Conservation (phyloP, 2,329 filamentous ascomycete genomes). For the Thermomyces lanuginosus region DNA sequence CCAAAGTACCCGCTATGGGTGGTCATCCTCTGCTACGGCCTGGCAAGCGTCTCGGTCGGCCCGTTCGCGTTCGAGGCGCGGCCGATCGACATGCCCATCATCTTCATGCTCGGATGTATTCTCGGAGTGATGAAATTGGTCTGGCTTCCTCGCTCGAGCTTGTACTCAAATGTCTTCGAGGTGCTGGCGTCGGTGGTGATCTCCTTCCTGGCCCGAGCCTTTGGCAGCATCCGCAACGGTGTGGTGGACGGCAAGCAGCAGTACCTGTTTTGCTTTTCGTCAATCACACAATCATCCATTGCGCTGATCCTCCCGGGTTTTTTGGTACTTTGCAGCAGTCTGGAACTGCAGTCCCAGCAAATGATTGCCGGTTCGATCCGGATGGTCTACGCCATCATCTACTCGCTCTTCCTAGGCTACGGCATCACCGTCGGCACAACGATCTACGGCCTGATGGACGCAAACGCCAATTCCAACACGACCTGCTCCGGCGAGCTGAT, state of each 20-base stretch:
- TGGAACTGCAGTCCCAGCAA: conserved; percentile 53
- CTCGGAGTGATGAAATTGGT: conserved; percentile 61
- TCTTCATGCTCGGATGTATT: conserved; percentile 58
- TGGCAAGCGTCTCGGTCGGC: conserved; percentile 59
- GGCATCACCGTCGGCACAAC: conserved; percentile 52
- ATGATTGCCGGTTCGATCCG: conserved; percentile 56
- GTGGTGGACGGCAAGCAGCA: conserved; percentile 13
- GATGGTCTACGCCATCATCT: conserved; percentile 60
- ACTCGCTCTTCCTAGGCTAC: conserved; percentile 55
- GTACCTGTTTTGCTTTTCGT: conserved; percentile 51
- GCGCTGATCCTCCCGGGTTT: conserved; percentile 58
- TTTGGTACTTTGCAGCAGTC: conserved; percentile 41
- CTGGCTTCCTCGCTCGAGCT: conserved; percentile 54
- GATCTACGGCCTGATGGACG: conserved; percentile 46
- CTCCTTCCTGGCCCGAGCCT: conserved; percentile 51
- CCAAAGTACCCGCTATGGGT: conserved; percentile 39
- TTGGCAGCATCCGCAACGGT: conserved; percentile 46
- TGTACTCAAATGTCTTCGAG: conserved; percentile 49
- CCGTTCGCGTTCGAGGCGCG: conserved; percentile 67
- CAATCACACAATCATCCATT: conserved; percentile 56
- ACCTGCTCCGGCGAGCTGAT: conserved; percentile 34
- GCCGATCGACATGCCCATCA: conserved; percentile 60
- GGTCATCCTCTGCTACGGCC: conserved; percentile 52
- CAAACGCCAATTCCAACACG: conserved; percentile 34
- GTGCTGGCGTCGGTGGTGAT: conserved; percentile 48